These are phyloP conservation scores for Rugonectria rugulosa DNA, from an alignment of 2,329 filamentous ascomycete genomes.

Conservation along the genomic window DNA sequence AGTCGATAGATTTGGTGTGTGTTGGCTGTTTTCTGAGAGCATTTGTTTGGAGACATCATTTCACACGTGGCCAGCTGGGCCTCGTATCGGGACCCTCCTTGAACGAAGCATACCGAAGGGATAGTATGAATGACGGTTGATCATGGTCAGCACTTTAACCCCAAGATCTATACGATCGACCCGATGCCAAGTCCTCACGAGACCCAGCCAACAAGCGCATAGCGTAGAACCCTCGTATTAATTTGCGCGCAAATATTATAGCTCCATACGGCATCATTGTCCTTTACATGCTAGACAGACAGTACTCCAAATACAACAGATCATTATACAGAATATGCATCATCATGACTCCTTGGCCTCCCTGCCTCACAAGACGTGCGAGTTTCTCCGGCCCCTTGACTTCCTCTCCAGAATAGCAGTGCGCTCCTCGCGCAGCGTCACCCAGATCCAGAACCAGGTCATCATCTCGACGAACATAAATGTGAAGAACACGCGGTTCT, in stretches of 20 bases:
- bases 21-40: too few relatives aligned
- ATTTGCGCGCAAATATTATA: not conserved
- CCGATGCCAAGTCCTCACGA: not conserved
- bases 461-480: conserved; percentile 86
- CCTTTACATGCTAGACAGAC: conserved; percentile 10
- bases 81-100: too few relatives aligned
- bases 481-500: conserved; percentile 85
- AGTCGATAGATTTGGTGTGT: too few relatives aligned
- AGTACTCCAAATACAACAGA: conserved; percentile 1
- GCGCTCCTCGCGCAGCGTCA: conserved; percentile 73
- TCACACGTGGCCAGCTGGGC: too few relatives aligned
- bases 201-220: not conserved
- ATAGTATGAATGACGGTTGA: too few relatives aligned
- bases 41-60: too few relatives aligned
- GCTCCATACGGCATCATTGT: conserved; percentile 6
- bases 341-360: not conserved
- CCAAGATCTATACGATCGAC: not conserved
- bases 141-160: not conserved
- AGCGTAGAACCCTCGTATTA: not conserved
- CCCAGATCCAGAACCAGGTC: conserved; percentile 87
- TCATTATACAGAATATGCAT: not conserved
- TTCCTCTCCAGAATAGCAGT: conserved; percentile 50
- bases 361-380: conserved; percentile 23
- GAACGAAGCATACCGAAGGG: too few relatives aligned
- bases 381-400: conserved; percentile 41